Evolutionary conservation across 768 basidiomycete genomes (phyloP), one percentile per base, ranked within the genome.

Genomic region (Solioccasus polychromus): DNA sequence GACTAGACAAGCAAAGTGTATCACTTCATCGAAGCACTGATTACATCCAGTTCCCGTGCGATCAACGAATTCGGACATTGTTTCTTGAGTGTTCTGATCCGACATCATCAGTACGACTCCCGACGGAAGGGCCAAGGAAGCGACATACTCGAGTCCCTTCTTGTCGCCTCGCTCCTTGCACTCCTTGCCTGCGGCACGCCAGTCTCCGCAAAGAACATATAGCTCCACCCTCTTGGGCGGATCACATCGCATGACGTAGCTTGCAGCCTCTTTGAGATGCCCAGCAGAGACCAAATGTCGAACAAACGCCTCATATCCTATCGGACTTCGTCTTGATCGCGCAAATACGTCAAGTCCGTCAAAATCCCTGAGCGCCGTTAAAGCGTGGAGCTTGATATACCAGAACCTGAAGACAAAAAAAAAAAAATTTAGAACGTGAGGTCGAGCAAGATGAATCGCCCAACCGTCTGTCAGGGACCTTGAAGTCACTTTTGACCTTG

Each of bases 221-320:
- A 99, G 68, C 47, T 97, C 93, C 4, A 86, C 80, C 19, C 92
- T 76, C 54, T 81, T 83, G 20, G 81, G 83, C 1, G 82, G 74
- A 61, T 98, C 96, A 58, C 95, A 98, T 23, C 83, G 81, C 2
- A 83, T 66, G 18, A 98, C 88, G 60, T 86, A 98, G 4, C 70
- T 46, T 1, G 80, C 71, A 3, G 91, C 96, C 60, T 95, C 88
- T 59, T 80, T 88, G 22, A 66, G 57, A 62, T 85, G 82, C 0
- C 89, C 90, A 30, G 82, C 79, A 39, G 80, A 75, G 23, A 89
- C 78, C 29, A 96, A 75, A 53, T 89, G 82, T 29, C 74, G 80
- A 20, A 93, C 92, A 61, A 92, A 92, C 1, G 86, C 77, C 60
- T 97, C 94, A 59, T 95, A 98, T 1, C 96, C 95, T 47, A 98